phyloP scores from a whole-genome alignment of 257 asterid genomes.

The Nicotiana undulata region DNA sequence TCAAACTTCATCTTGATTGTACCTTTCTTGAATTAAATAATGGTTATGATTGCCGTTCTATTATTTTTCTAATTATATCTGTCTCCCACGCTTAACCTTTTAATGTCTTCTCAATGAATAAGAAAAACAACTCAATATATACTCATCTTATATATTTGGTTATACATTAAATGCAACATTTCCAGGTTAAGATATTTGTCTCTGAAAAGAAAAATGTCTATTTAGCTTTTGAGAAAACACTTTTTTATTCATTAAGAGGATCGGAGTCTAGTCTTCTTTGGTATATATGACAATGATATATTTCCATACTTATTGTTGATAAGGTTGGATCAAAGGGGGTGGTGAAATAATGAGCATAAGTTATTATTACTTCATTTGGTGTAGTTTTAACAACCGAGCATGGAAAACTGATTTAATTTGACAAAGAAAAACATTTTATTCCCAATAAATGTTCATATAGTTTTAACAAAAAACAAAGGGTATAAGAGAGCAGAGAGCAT shows the following conservation, averaged over 20 bases:
- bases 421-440: background rate
- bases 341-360: no score
- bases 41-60: background rate
- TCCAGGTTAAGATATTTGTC: background rate
- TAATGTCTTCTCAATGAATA: background rate
- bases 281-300: no score
- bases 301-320: no score
- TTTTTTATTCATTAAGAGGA: no score
- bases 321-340: no score
- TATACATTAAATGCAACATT: background rate
- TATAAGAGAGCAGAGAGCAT: background rate
- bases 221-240: no score
- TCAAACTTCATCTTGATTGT: conserved; percentile 5
- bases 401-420: background rate
- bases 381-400: background rate
- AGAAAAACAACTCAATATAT: background rate
- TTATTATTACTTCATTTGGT: no score
- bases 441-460: background rate
- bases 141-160: background rate
- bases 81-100: background rate
- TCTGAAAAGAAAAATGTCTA: no score
- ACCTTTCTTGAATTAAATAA: background rate
- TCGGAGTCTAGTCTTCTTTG: no score
- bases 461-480: background rate
- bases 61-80: background rate